Percentiles rank a stretch among this genome's conserved stretches.
phyloP scores from a whole-genome alignment of 129 eudicot genomes.

The Calendula officinalis region DNA sequence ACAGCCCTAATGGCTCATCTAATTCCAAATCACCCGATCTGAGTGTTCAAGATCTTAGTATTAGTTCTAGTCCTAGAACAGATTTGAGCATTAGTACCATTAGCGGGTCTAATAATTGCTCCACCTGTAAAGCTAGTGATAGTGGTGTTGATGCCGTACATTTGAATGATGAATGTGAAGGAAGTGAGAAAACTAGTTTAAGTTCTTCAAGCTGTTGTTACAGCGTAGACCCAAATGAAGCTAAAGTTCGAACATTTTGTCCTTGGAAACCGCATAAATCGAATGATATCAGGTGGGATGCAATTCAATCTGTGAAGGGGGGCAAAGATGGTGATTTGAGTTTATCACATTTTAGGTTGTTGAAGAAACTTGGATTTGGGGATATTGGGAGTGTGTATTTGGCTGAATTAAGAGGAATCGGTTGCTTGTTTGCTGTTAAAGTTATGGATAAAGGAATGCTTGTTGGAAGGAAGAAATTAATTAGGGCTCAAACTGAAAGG shows the following conservation, averaged over 20 bases:
- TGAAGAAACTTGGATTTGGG: neutral
- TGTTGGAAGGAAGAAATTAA: neutral
- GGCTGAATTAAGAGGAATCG: neutral
- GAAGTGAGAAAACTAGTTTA: constrained; percentile 61
- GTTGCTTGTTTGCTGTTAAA: constrained; percentile 1
- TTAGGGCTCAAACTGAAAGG: neutral
- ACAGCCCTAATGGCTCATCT: constrained; percentile 16
- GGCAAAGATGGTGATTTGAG: constrained; percentile 68
- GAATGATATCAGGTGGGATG: constrained; percentile 79
- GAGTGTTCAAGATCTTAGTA: constrained; percentile 47
- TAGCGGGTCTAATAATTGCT: constrained; percentile 35
- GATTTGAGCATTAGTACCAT: constrained; percentile 40
- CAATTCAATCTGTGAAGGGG: constrained; percentile 50
- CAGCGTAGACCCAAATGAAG: constrained; percentile 45
- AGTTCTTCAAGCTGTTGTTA: constrained; percentile 53
- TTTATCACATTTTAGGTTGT: constrained; percentile 31
- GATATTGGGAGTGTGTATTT: constrained; percentile 8
- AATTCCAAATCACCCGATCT: constrained; percentile 32
- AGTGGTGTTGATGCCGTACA: constrained; percentile 18
- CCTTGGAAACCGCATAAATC: constrained; percentile 74
- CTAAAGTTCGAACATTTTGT: constrained; percentile 39
- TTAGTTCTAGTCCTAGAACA: constrained; percentile 42
- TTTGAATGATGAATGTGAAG: constrained; percentile 33
- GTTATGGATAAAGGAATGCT: constrained; percentile 1
- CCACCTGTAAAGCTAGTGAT: constrained; percentile 44